Base-by-base conservation (phyloP, 2,329 filamentous ascomycete species). In the Ophiostoma angusticollis region DNA sequence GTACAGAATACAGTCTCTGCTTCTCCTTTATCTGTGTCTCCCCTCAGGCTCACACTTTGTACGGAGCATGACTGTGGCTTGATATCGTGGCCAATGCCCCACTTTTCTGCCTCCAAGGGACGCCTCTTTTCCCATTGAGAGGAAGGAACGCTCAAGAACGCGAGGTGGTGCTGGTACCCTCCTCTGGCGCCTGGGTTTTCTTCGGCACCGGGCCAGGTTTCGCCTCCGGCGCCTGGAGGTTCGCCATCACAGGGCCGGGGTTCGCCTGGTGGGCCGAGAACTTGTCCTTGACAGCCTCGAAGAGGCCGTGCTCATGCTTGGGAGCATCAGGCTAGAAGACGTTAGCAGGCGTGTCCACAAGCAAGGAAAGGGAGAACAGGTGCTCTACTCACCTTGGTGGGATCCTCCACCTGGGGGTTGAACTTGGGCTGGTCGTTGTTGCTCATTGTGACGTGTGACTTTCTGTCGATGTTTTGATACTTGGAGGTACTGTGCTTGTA, bases 221-320 rank as follows among this genome's bases (percentile, higher is more conserved):
- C n/a, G n/a, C 72, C 54, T 70, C 55, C 36, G 68, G 54, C 24
- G 58, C 58, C 13, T 66, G 65, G 60, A 75, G 67, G 44, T 68
- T 62, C 45, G 72, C 57, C 14, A 70, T 62, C 19, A 75, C 74
- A 13, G 75, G 75, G 24, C 75, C 75, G 11, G 73, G 74, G 37
- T 70, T 61, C 14, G 73, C 73, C 40, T 66, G 54, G 52, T 70
- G 64, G 25, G 69, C 62, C 39, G 64, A 60, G 51, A 73, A 66
- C 54, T 67, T 65, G 50, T 59, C 52, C 54, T 67, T 58, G 48
- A 56, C 50, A 23, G 50, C 51, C 35, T 63, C 41, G 35, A 53
- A 48, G 38, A 55, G 48, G 46, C 66, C 56, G 49, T 65, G 60
- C 53, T 58, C 50, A 44, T 48, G 38, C 41, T 48, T 40, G 36